A percentile compares a stretch with the other conserved stretches of the same genome.
Evolutionary conservation across 164 flowering plant species (phyloP).

Genomic region (Nymphaea thermarum): DNA sequence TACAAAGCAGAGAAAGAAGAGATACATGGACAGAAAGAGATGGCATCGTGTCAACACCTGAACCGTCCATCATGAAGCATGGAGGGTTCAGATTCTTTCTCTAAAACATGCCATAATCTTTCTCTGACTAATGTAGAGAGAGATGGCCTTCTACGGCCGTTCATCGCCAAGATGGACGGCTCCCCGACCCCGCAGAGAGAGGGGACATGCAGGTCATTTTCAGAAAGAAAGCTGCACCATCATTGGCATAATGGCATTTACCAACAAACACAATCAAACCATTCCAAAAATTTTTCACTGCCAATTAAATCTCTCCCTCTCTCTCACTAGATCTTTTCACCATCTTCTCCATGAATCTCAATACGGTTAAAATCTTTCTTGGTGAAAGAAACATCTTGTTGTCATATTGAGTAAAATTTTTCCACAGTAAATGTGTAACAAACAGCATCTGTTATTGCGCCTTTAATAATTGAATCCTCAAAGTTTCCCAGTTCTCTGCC

Average conservation of each 20-base stretch:
- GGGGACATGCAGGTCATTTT: not conserved
- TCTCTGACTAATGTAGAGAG: not conserved
- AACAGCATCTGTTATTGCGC: not conserved
- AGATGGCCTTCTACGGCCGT: not conserved
- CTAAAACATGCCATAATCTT: not conserved
- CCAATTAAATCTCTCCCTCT: too few species aligned
- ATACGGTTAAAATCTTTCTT: not conserved
- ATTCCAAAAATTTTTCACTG: too few species aligned
- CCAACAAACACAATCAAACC: too few species aligned
- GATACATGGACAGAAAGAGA: too few species aligned
- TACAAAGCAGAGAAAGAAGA: too few species aligned
- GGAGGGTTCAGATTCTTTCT: not conserved
- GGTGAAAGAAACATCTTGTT: not conserved
- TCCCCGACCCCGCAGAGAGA: too few species aligned
- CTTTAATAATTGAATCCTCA: not conserved
- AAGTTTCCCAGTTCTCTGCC: not conserved
- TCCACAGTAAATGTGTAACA: too few species aligned
- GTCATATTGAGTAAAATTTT: too few species aligned
- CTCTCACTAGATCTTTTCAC: too few species aligned
- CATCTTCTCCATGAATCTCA: not conserved
- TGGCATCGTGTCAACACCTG: too few species aligned
- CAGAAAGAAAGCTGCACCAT: too few species aligned
- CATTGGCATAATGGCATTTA: too few species aligned
- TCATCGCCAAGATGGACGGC: not conserved
- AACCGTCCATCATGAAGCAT: not conserved